Base-by-base conservation (phyloP, 2,329 filamentous ascomycete species). In the Neofusicoccum umdonicola region DNA sequence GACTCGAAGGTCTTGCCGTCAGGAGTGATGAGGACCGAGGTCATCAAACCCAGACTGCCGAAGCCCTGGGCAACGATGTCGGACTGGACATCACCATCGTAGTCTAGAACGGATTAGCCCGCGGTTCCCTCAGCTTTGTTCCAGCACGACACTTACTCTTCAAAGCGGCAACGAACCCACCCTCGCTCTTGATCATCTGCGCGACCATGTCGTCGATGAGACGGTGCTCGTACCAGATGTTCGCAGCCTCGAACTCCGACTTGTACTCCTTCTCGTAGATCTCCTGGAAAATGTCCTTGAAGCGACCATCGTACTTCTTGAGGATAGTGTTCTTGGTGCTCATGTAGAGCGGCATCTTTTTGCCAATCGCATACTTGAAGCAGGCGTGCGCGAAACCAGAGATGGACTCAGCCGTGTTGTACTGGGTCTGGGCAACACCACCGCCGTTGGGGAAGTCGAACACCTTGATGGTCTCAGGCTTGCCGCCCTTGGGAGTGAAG, bases 321-420 rank as follows among this genome's bases (percentile, higher is more conserved):
- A 99, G 84, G 73, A 99, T 99, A 72, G 95, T 99, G 86, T 98
- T 98, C 90, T 99, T 99, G 81, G 95, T 99, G 86, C 92, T 97
- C 94, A 98, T 96, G 85, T 98, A 99, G 74, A 99, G 85, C n/a
- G 95, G 95, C 70, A 96, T 84, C 68, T 84, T 84, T 87, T 97
- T 95, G 79, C 87, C 84, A 51, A 98, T 82, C 39, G 95, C 94
- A 71, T 97, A 87, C 88, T 97, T 96, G 88, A 99, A 98, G 71
- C 89, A 93, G 68, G 95, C 91, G 77, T 98, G 95, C 65, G 95
- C 95, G 75, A 99, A 99, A 67, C 95, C 95, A 63, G 84, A 83
- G 79, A 99, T 99, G 76, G 91, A 95, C 78, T 97, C 95, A 74
- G 95, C 89, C 31, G 95, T 98, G 87, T 99, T 99, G 86, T 98